These are phyloP conservation scores for Carex littledalei DNA, from an alignment of 176 grass and related monocot genomes.

Conservation along the genomic window DNA sequence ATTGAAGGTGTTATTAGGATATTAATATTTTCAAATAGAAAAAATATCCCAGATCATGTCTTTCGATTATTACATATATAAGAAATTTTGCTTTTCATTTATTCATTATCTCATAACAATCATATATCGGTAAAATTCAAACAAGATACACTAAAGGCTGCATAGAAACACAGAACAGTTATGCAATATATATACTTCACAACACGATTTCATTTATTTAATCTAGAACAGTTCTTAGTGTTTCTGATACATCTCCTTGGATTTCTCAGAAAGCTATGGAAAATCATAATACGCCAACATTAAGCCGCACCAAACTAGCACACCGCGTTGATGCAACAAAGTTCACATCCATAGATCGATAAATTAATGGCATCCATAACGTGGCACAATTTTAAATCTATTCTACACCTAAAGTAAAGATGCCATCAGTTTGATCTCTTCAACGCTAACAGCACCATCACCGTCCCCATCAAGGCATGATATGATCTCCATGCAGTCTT, in stretches of 20 bases:
- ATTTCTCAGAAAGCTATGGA: neutral
- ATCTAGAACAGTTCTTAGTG: neutral
- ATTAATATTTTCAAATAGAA: neutral
- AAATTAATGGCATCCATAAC: neutral
- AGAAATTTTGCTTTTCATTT: neutral
- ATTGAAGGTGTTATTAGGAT: neutral
- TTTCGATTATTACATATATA: neutral
- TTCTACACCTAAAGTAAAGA: slow-evolving; percentile 39
- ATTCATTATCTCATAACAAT: neutral
- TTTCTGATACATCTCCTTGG: neutral
- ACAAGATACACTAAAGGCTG: neutral
- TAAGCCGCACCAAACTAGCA: slow-evolving; percentile 1
- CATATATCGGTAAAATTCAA: neutral
- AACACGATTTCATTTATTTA: neutral
- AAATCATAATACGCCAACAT: neutral
- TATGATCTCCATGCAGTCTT: slow-evolving; percentile 67
- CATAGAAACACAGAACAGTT: neutral
- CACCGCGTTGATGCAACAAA: neutral
- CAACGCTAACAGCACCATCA: slow-evolving; percentile 57
- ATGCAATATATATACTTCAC: neutral
- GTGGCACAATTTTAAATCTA: neutral
- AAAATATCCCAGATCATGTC: neutral
- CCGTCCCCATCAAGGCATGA: slow-evolving; percentile 67
- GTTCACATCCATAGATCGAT: neutral
- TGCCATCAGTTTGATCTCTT: slow-evolving; percentile 60